Percentiles rank a stretch among this genome's conserved stretches.
These are phyloP conservation scores for Fusarium falciforme DNA, from an alignment of 2,329 filamentous ascomycete species.

Conservation along the genomic window DNA sequence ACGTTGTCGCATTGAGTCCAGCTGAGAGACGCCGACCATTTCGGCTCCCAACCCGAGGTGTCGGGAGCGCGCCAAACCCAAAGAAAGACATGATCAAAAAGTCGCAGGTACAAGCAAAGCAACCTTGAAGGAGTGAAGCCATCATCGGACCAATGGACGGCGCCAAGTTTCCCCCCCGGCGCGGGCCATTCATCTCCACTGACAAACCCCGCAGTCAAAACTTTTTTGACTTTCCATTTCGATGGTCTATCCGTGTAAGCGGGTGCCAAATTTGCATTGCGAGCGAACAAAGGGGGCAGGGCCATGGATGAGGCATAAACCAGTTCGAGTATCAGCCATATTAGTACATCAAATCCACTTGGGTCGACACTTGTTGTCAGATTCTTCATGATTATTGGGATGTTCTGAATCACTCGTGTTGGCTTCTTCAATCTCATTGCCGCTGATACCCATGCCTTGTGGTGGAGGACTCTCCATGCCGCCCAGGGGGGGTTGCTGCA, in stretches of 20 bases:
- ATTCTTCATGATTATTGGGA: slow-evolving; percentile 31
- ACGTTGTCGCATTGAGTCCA: not conserved
- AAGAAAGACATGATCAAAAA: slow-evolving; percentile 5
- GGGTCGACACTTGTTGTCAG: not conserved
- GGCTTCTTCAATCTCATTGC: not conserved
- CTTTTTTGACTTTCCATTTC: slow-evolving; percentile 3
- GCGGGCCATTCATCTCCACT: slow-evolving; percentile 26
- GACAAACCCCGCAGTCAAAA: slow-evolving; percentile 41
- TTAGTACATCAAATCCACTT: slow-evolving; percentile 32
- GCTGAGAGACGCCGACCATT: not conserved
- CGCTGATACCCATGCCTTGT: slow-evolving; percentile 10
- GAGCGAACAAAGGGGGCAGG: not conserved
- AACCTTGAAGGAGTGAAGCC: slow-evolving; percentile 11
- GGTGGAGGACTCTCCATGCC: slow-evolving; percentile 7
- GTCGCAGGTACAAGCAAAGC: slow-evolving; percentile 23
- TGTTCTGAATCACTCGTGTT: not conserved
- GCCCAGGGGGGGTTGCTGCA: slow-evolving; percentile 1
- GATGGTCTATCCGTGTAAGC: slow-evolving; percentile 5
- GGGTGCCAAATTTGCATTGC: slow-evolving; percentile 8
- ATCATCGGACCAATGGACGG: slow-evolving; percentile 42
- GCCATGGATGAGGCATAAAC: slow-evolving; percentile 31
- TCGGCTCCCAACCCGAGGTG: not conserved
- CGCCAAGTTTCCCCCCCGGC: slow-evolving; percentile 33
- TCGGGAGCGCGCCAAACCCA: not conserved
- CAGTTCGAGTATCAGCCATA: slow-evolving; percentile 18